A percentile compares a stretch with the other conserved stretches of the same genome.
Evolutionary conservation across 2,329 filamentous ascomycete genomes (phyloP).

Genomic region (Epichloe typhina): DNA sequence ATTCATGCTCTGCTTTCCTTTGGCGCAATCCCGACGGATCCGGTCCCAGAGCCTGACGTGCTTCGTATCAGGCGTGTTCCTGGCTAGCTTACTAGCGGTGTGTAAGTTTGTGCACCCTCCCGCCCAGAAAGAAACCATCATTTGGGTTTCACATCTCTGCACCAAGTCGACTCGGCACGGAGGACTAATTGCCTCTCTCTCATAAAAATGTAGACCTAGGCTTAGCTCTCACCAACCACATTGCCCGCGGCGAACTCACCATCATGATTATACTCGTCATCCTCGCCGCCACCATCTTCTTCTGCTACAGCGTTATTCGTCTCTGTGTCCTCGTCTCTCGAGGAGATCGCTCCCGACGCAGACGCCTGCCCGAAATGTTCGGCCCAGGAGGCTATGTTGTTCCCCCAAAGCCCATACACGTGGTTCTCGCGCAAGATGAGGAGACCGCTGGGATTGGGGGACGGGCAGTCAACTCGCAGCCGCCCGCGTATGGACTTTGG

Average conservation of each 20-base stretch:
- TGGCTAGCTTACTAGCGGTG: conserved; percentile 44
- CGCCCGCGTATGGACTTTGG: conserved; percentile 80
- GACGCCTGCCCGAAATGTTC: conserved; percentile 28
- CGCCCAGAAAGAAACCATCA: not conserved
- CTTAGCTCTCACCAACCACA: conserved; percentile 52
- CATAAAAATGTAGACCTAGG: conserved; percentile 46
- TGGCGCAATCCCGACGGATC: conserved; percentile 38
- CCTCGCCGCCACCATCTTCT: conserved; percentile 60
- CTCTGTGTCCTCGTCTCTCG: conserved; percentile 53
- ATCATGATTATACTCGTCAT: conserved; percentile 70
- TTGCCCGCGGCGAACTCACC: conserved; percentile 58
- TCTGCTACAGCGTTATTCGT: conserved; percentile 65
- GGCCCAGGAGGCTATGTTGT: conserved; percentile 53
- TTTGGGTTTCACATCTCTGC: not conserved
- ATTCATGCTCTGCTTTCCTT: conserved; percentile 43
- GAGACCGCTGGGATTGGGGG: conserved; percentile 49
- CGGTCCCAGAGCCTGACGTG: conserved; percentile 45
- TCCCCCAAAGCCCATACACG: conserved; percentile 60
- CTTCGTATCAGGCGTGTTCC: conserved; percentile 51
- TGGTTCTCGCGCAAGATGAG: conserved; percentile 62
- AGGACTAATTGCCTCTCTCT: not conserved
- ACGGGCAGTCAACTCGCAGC: conserved; percentile 45
- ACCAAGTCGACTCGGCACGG: not conserved
- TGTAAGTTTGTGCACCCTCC: conserved; percentile 39
- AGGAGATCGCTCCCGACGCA: conserved; percentile 20